Base-by-base conservation (phyloP, 371 early-diverging fungal species). In the Coemansia sp. region DNA sequence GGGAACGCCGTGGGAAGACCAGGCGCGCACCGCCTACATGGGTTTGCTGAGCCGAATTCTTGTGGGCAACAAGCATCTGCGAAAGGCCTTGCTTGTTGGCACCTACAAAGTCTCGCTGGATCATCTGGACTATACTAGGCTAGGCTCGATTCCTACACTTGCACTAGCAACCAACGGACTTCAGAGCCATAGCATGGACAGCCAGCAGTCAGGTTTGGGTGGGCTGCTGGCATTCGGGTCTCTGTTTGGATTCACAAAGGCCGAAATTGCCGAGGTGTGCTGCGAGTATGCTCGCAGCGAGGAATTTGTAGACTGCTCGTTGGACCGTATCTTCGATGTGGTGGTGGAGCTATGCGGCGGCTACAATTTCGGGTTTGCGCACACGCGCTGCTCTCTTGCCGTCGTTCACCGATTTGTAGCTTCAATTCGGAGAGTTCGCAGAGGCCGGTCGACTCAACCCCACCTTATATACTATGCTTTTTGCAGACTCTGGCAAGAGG, bases 61-160 rank as follows among this genome's bases (percentile, higher is more conserved):
- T 32, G 11, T 47, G 11, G 47, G 35, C 20, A 35, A 57, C 47
- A 47, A 32, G 14, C 52, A 52, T 16, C 32, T 57, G 34, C 7
- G 32, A 13, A 57, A 57, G 13, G 42, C 45, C 10, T 31, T 57
- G 36, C 16, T 57, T 35, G 45, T 57, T 14, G 57, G 57, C 8
- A 26, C 35, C 5, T 45, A 45, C 35, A 16, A 34, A 4, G 43
- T 31, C 31, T 32, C 57, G n/a, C 57, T 57, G 16, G 47, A 57
- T 32, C 34, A 5, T 26, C 34, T 4, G 16, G 20, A 8, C 16
- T 34, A 16, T 30, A 6, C 43, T 16, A 13, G 52, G 9, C 34
- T 52, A 14, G 13, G 34, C 34, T 13, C n/a, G 11, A 34, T 57
- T 45, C 42, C 57, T 14, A 42, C 34, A 7, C 43, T 45, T 26